Percentiles rank a stretch among this genome's conserved stretches.
Evolutionary conservation across 2,329 filamentous ascomycete genomes (phyloP).

Genomic region (Phoma sp.): DNA sequence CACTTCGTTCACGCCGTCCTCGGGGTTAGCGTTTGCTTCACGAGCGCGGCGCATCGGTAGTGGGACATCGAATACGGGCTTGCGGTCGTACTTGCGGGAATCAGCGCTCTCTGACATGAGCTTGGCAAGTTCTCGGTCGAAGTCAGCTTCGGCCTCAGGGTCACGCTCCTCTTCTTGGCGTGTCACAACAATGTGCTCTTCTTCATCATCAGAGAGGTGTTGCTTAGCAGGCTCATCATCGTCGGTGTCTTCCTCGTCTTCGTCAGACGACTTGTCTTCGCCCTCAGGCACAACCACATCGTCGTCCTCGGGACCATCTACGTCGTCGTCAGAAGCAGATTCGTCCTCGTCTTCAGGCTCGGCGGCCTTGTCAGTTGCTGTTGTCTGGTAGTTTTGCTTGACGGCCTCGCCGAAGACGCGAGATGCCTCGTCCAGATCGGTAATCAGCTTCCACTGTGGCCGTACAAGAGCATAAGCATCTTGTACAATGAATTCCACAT

Average conservation of each 20-base stretch:
- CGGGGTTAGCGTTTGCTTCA: conserved; percentile 56
- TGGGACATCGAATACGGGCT: conserved; percentile 93
- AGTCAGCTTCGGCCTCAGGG: conserved; percentile 93
- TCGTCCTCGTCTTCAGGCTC: conserved; percentile 78
- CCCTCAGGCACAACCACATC: conserved; percentile 55
- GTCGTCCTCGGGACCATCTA: conserved; percentile 57
- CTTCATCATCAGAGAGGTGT: conserved; percentile 73
- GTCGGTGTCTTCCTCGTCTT: conserved; percentile 62
- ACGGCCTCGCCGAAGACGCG: conserved; percentile 87
- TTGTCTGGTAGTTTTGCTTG: conserved; percentile 83
- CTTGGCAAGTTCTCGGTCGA: conserved; percentile 96
- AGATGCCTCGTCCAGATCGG: conserved; percentile 80
- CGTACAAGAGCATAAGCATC: conserved; percentile 85
- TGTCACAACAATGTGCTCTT: conserved; percentile 91
- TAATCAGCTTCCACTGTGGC: conserved; percentile 89
- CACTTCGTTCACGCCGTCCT: conserved; percentile 52
- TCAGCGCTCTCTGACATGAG: conserved; percentile 98
- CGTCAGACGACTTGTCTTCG: conserved; percentile 57
- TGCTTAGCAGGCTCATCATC: conserved; percentile 53
- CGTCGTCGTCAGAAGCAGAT: conserved; percentile 77
- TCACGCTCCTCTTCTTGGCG: conserved; percentile 89
- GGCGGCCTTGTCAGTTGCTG: conserved; percentile 70
- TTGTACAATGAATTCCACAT: conserved; percentile 95
- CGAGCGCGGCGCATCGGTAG: conserved; percentile 82
- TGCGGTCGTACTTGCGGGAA: conserved; percentile 93